A percentile compares a stretch with the other conserved stretches of the same genome.
phyloP scores from a whole-genome alignment of 768 basidiomycete species.

The Leccinum longicurvipes region DNA sequence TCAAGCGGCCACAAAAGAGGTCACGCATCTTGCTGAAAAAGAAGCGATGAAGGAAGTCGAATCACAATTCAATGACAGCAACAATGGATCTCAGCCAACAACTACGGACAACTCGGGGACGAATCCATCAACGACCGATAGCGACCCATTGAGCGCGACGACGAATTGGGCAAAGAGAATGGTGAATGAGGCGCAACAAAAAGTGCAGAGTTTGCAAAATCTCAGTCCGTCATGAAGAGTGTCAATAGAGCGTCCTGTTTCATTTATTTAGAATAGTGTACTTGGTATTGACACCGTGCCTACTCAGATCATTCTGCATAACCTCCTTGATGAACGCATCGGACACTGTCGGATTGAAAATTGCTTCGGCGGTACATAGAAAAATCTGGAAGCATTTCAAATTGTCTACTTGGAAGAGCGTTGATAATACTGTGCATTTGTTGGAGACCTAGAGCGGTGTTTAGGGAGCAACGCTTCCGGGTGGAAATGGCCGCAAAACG shows the following conservation, averaged over 20 bases:
- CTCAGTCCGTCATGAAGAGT: background rate
- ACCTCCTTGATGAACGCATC: background rate
- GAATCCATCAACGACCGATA: background rate
- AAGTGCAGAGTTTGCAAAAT: slow-evolving; percentile 7
- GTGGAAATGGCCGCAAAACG: background rate
- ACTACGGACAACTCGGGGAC: background rate
- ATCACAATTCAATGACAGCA: background rate
- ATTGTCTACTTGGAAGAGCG: too few relatives aligned
- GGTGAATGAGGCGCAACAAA: slow-evolving; percentile 11
- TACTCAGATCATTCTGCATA: background rate
- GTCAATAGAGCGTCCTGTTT: background rate
- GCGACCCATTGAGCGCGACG: slow-evolving; percentile 1
- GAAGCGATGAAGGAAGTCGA: slow-evolving; percentile 11
- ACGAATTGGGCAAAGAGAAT: slow-evolving; percentile 20
- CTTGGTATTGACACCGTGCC: too few relatives aligned
- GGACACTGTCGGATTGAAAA: background rate
- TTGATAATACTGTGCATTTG: too few relatives aligned
- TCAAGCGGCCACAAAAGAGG: slow-evolving; percentile 8
- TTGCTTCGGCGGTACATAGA: background rate
- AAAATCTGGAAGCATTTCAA: background rate
- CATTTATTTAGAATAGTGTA: background rate
- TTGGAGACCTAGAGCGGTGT: background rate
- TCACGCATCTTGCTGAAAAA: slow-evolving; percentile 6
- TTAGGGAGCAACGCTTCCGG: too few relatives aligned
- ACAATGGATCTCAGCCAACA: background rate